Evolutionary conservation across 2,329 filamentous ascomycete species (phyloP).

Genomic region (Diaporthe citrichinensis): DNA sequence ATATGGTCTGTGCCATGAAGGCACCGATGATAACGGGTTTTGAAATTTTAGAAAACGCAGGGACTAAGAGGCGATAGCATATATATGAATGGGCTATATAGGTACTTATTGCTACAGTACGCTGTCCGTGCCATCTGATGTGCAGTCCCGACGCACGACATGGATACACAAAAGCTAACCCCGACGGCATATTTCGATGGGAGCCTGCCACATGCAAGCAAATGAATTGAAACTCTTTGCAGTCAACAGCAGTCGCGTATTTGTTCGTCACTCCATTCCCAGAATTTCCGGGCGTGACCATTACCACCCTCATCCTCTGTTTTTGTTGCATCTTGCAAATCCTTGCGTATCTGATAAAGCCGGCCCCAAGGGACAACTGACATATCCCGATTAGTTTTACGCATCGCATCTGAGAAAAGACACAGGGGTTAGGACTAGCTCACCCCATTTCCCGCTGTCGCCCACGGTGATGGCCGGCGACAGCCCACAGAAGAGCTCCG

Average conservation of each 20-base stretch:
- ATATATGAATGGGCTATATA: not conserved
- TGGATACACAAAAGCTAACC: not conserved
- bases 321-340: constrained; percentile 49
- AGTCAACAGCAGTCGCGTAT: constrained; percentile 43
- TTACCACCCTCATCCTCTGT: constrained; percentile 54
- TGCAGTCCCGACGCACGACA: not conserved
- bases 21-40: not conserved
- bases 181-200: not conserved
- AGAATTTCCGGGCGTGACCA: constrained; percentile 54
- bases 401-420: not conserved
- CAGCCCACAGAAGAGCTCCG: constrained; percentile 55
- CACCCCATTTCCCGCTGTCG: constrained; percentile 45
- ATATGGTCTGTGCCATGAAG: not conserved
- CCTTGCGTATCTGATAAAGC: constrained; percentile 50
- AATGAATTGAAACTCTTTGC: not conserved
- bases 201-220: not conserved
- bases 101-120: not conserved
- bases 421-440: not conserved
- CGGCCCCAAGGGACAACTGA: constrained; percentile 56
- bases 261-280: constrained; percentile 58
- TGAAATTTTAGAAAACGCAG: not conserved
- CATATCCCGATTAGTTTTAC: not conserved
- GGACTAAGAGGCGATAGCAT: not conserved
- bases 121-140: not conserved
- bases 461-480: constrained; percentile 52